A percentile compares a stretch with the other conserved stretches of the same genome.
These are phyloP conservation scores for Gloeostereum incarnatum DNA, from an alignment of 768 basidiomycete species.

Conservation along the genomic window DNA sequence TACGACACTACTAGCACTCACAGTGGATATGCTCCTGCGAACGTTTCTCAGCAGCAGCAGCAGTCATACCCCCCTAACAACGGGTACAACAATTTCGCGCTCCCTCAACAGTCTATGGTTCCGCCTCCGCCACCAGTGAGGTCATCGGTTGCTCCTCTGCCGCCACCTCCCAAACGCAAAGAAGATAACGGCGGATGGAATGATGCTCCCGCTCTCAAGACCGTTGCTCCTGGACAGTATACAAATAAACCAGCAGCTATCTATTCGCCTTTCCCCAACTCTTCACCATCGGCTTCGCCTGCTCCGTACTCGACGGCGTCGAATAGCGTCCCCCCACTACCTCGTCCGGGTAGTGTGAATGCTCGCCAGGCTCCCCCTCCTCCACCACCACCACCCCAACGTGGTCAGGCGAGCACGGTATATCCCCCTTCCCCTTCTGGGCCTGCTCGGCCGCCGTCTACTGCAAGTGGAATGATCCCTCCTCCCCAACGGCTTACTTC, in stretches of 20 bases:
- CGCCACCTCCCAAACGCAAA: constrained; percentile 49
- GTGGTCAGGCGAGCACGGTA: constrained; percentile 17
- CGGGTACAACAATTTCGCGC: constrained; percentile 26
- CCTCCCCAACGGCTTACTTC: constrained; percentile 31
- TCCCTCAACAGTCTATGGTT: constrained; percentile 21
- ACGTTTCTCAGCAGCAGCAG: constrained; percentile 12
- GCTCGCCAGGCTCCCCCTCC: constrained; percentile 36
- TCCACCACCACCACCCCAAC: constrained; percentile 25
- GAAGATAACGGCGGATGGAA: constrained; percentile 85
- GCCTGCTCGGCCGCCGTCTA: constrained; percentile 15
- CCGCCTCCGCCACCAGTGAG: constrained; percentile 37
- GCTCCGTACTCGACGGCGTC: constrained; percentile 35
- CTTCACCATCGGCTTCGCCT: constrained; percentile 20
- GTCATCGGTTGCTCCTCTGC: constrained; percentile 18
- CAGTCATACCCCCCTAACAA: constrained; percentile 27
- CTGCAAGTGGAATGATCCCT: constrained; percentile 36
- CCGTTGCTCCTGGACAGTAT: too few relatives aligned
- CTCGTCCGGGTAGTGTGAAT: constrained; percentile 53
- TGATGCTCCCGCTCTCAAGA: constrained; percentile 58
- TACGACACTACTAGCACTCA: too few relatives aligned
- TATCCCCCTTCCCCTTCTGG: constrained; percentile 14
- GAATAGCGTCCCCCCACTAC: constrained; percentile 47
- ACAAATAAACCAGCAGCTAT: constrained; percentile 62
- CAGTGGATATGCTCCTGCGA: constrained; percentile 8
- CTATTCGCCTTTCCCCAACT: constrained; percentile 82